Base-by-base conservation (phyloP, 2,329 filamentous ascomycete genomes). In the Fusarium compactum region DNA sequence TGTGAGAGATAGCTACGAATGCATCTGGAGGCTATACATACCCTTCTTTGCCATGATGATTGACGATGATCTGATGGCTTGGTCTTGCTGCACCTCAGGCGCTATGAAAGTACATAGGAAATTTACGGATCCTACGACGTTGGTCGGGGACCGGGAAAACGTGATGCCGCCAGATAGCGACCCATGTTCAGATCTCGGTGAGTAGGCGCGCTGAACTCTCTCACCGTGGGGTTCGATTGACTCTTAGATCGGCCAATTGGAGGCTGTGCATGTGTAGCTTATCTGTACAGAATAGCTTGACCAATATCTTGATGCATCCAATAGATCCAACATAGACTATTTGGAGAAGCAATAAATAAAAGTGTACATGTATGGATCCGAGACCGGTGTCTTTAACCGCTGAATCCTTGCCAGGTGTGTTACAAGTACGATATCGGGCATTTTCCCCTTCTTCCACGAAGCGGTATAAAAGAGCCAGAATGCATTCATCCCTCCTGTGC, bases 21-120 rank as follows among this genome's bases (percentile, higher is more conserved):
- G 3, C 4, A n/a, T 40, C n/a, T 24, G 18, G 18, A 16, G 15
- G n/a, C 11, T 45, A 11, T 47, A 40, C 63, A 27, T 69, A 76
- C 74, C 65, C 58, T 76, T 76, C 71, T 76, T 76, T 65, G 74
- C 74, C 74, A 76, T 76, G 38, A 47, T 74, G 69, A 65, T 51
- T 27, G 62, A 65, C 55, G 50, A 55, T 30, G 58, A 60, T 67
- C 48, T 45, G 53, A 56, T 51, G 62, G 55, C 71, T 72, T 65
- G 44, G 46, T 64, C 65, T 53, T 66, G 51, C 51, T 59, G 48
- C 48, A 66, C 56, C 43, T 51, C 44, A 44, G 40, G 29, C 57
- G 41, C 60, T 62, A 56, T 64, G 61, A 63, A 63, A 62, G 44
- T 65, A 62, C 40, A 47, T 67, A 59, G 62, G 65, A 75, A 76